These are phyloP conservation scores for Dictyostelium capitatum DNA, from an alignment of 78 protist species.

Conservation along the genomic window DNA sequence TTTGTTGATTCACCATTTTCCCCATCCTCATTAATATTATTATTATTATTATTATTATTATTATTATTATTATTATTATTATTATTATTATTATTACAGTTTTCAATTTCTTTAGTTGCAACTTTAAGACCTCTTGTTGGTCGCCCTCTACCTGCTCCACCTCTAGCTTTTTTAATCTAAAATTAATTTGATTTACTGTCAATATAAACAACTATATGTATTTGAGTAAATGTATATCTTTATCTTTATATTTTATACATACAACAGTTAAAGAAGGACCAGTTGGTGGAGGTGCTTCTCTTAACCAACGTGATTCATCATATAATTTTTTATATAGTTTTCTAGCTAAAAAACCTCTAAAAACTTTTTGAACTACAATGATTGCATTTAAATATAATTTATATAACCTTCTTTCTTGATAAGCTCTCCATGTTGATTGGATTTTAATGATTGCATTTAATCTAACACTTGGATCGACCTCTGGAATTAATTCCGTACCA, in stretches of 20 bases:
- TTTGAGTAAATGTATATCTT: neutral
- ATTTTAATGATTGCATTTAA: constrained; percentile 21
- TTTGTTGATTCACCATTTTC: neutral
- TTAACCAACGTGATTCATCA: constrained; percentile 65
- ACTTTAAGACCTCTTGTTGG: constrained; percentile 73
- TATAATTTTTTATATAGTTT: constrained; percentile 28
- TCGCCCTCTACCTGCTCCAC: constrained; percentile 57
- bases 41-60: neutral
- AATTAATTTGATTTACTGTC: neutral
- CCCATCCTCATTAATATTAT: neutral
- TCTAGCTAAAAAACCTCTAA: constrained; percentile 56
- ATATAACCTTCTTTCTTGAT: constrained; percentile 14
- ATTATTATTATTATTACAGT: neutral
- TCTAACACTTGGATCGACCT: constrained; percentile 20
- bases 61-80: neutral
- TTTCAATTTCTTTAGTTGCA: constrained; percentile 34
- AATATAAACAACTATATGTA: neutral
- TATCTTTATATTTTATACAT: neutral
- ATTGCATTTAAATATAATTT: neutral
- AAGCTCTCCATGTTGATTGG: constrained; percentile 57
- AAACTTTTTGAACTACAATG: constrained; percentile 37
- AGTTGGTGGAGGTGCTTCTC: constrained; percentile 55
- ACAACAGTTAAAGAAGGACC: constrained; percentile 34
- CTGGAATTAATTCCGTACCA: constrained; percentile 23
- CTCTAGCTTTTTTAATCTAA: constrained; percentile 58